Percentiles rank a stretch among this genome's conserved stretches.
Conservation (phyloP, 148 eudicot genomes). For the Spergularia bocconei region DNA sequence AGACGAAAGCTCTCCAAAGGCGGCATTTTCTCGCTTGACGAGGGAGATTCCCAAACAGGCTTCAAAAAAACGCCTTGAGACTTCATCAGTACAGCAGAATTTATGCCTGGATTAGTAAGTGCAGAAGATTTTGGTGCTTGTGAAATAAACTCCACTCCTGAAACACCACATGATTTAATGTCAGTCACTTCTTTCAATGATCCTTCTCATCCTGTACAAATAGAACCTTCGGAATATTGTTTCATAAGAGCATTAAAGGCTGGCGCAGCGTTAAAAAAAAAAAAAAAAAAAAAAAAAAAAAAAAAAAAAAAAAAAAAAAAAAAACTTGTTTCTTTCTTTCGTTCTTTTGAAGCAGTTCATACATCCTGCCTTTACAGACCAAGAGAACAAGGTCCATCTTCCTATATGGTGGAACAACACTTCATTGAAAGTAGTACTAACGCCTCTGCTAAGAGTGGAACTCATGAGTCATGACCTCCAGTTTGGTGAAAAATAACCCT, state of each 20-base stretch:
- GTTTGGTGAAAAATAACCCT: too few species aligned
- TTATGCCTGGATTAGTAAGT: conserved; percentile 11
- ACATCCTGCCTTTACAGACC: too few species aligned
- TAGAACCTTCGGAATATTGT: background rate
- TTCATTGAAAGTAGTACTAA: too few species aligned
- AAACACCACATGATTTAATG: conserved; percentile 13
- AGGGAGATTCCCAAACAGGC: conserved; percentile 64
- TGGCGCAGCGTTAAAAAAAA: too few species aligned
- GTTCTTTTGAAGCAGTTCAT: too few species aligned
- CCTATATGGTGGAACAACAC: too few species aligned
- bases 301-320: too few species aligned
- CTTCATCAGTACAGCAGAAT: conserved; percentile 20
- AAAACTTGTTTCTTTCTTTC: too few species aligned
- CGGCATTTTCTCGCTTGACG: conserved; percentile 61
- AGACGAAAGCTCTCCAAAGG: conserved; percentile 58
- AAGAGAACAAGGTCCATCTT: too few species aligned
- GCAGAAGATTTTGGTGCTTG: conserved; percentile 38
- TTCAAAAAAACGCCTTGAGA: conserved; percentile 25
- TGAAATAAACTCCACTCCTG: conserved; percentile 33
- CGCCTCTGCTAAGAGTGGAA: too few species aligned
- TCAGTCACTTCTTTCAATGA: background rate
- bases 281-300: too few species aligned
- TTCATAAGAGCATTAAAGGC: background rate
- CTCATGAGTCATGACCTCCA: too few species aligned
- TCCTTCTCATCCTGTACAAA: background rate